These are phyloP conservation scores for Elaeagnus macrophylla DNA, from an alignment of 306 rosid species.

Conservation along the genomic window DNA sequence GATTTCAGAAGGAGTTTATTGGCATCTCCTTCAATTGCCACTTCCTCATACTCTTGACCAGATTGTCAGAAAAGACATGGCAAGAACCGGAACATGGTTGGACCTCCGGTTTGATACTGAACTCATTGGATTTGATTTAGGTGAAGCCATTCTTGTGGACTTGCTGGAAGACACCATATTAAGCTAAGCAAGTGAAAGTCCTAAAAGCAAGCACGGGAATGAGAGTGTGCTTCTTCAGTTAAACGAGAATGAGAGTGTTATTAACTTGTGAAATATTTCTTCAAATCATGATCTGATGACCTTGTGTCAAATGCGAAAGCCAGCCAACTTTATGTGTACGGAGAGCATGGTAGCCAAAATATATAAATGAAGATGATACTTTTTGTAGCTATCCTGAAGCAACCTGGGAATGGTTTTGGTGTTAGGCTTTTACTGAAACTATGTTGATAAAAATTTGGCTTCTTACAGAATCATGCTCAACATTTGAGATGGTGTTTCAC, in stretches of 20 bases:
- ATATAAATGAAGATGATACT: slow-evolving; percentile 12
- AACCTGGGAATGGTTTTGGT: slow-evolving; percentile 18
- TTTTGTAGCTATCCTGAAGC: slow-evolving; percentile 13
- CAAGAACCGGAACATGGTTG: slow-evolving; percentile 60
- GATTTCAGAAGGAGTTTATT: slow-evolving; percentile 60
- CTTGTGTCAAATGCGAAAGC: slow-evolving; percentile 9
- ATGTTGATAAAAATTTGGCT: slow-evolving; percentile 18
- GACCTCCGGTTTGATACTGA: slow-evolving; percentile 61
- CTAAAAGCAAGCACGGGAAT: slow-evolving; percentile 9
- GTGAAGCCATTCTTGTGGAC: slow-evolving; percentile 70
- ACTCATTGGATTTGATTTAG: slow-evolving; percentile 48
- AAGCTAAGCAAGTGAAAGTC: slow-evolving; percentile 29
- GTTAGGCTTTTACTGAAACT: slow-evolving; percentile 22
- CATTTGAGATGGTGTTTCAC: slow-evolving; percentile 3
- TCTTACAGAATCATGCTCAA: slow-evolving; percentile 4
- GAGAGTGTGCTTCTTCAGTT: slow-evolving; percentile 16
- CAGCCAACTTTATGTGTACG: slow-evolving; percentile 7
- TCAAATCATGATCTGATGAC: slow-evolving; percentile 14
- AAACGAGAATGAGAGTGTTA: slow-evolving; percentile 21
- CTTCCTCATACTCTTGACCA: slow-evolving; percentile 71
- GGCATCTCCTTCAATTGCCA: slow-evolving; percentile 69
- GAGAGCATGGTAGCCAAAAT: slow-evolving; percentile 10
- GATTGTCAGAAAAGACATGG: slow-evolving; percentile 72
- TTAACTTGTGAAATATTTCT: slow-evolving; percentile 24
- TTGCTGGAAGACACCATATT: slow-evolving; percentile 61